Percentiles rank a stretch among this genome's conserved stretches.
These are phyloP conservation scores for Aspergillus ochraceus DNA, from an alignment of 2,329 filamentous ascomycete genomes.

Conservation along the genomic window DNA sequence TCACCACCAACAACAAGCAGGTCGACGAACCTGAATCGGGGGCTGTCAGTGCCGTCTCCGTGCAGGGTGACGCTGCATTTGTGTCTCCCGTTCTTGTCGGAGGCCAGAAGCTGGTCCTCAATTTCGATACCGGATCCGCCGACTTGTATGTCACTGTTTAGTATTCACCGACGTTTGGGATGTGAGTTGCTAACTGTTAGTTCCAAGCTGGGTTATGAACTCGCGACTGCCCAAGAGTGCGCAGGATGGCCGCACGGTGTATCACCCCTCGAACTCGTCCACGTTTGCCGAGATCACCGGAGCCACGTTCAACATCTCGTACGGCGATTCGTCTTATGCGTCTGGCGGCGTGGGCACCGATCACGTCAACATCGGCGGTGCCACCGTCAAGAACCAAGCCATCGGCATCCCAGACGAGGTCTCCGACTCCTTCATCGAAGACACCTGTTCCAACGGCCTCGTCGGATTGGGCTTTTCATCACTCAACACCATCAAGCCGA, in stretches of 20 bases:
- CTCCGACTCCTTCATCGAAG: conserved; percentile 58
- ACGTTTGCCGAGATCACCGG: conserved; percentile 52
- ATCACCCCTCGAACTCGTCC: conserved; percentile 53
- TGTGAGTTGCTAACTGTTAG: neutral
- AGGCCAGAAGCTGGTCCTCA: conserved; percentile 66
- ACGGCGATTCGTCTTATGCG: conserved; percentile 67
- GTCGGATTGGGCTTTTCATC: conserved; percentile 66
- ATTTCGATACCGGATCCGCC: conserved; percentile 75
- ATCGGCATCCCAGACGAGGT: conserved; percentile 65
- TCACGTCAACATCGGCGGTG: conserved; percentile 66
- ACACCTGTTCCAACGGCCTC: conserved; percentile 66
- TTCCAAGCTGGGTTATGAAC: conserved; percentile 66
- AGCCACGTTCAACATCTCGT: conserved; percentile 62
- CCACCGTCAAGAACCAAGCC: conserved; percentile 61
- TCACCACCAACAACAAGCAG: conserved; percentile 26
- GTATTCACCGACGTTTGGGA: neutral
- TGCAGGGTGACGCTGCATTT: conserved; percentile 67
- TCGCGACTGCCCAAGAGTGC: conserved; percentile 51
- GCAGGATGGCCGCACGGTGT: conserved; percentile 55
- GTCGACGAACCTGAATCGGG: conserved; percentile 45
- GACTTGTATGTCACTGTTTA: conserved; percentile 56
- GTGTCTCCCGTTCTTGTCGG: conserved; percentile 69
- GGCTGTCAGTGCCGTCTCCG: conserved; percentile 63
- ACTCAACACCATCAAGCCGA: conserved; percentile 65
- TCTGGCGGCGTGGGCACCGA: conserved; percentile 66